phyloP scores from a whole-genome alignment of 805 yeast genomes.

The Saccharomycopsis fermentans region DNA sequence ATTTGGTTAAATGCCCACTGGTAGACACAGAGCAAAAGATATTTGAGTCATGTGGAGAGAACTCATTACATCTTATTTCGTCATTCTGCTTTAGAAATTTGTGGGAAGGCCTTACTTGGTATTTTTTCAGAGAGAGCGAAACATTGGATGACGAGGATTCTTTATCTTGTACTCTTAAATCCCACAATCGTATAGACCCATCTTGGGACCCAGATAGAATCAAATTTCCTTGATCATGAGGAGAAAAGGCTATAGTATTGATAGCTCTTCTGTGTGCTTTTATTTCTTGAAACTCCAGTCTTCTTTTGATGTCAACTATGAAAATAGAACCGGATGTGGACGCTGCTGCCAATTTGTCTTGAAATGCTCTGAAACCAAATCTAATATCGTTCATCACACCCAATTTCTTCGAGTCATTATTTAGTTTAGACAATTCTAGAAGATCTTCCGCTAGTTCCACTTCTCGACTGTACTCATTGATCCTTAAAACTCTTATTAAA shows the following conservation, averaged over 20 bases:
- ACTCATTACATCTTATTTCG: conserved; percentile 41
- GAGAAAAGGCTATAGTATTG: conserved; percentile 34
- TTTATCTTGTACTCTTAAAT: conserved; percentile 39
- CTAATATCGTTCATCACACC: conserved; percentile 35
- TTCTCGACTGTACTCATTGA: conserved; percentile 23
- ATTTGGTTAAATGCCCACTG: conserved; percentile 75
- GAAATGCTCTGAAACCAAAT: conserved; percentile 33
- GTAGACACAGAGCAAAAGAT: conserved; percentile 76
- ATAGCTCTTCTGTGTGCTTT: conserved; percentile 39
- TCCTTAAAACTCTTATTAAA: conserved; percentile 29
- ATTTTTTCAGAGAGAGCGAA: conserved; percentile 62
- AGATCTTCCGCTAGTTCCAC: conserved; percentile 29
- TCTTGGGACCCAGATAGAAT: conserved; percentile 67
- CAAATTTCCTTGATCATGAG: conserved; percentile 27
- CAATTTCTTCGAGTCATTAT: conserved; percentile 27
- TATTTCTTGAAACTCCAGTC: conserved; percentile 23
- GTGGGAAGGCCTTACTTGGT: conserved; percentile 34
- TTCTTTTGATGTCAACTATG: conserved; percentile 24
- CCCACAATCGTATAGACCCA: conserved; percentile 72
- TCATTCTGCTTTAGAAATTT: conserved; percentile 12
- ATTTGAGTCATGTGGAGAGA: conserved; percentile 41
- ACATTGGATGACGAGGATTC: conserved; percentile 45
- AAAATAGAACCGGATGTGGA: conserved; percentile 40
- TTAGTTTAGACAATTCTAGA: conserved; percentile 21
- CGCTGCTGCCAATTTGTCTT: conserved; percentile 33